Conservation (phyloP, 768 basidiomycete species). For the Gloeopeniophorella convolvens region DNA sequence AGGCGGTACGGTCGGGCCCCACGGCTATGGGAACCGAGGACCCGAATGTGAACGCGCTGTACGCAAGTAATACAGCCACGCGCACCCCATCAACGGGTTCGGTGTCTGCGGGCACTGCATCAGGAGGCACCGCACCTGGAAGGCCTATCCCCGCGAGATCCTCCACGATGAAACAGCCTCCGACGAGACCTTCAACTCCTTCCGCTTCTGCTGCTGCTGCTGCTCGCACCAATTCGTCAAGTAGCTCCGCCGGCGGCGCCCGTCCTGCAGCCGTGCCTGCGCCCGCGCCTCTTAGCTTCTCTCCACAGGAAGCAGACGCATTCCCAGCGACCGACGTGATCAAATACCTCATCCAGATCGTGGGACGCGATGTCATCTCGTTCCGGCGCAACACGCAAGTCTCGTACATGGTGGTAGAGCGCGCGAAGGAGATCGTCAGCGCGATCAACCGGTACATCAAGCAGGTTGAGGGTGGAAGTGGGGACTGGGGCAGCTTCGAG, state of each 20-base stretch:
- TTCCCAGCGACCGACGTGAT: conserved; percentile 16
- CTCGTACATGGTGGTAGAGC: conserved; percentile 18
- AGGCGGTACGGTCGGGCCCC: too few relatives aligned
- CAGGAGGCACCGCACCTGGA: too few relatives aligned
- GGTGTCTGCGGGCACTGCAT: too few relatives aligned
- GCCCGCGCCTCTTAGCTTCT: conserved; percentile 1
- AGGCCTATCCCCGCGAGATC: neutral
- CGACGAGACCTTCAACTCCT: neutral
- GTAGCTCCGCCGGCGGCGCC: neutral
- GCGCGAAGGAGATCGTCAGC: conserved; percentile 17
- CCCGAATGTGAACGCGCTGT: too few relatives aligned
- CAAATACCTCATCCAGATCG: conserved; percentile 16
- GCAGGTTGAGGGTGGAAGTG: conserved; percentile 6
- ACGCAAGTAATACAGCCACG: too few relatives aligned
- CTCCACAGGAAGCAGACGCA: neutral
- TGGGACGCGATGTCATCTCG: conserved; percentile 14
- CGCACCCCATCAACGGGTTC: too few relatives aligned
- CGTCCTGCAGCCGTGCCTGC: too few relatives aligned
- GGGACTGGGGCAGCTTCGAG: conserved; percentile 18
- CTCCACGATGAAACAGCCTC: neutral
- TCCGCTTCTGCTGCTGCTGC: neutral
- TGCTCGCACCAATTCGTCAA: neutral
- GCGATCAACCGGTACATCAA: conserved; percentile 16
- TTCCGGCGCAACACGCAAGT: conserved; percentile 20
- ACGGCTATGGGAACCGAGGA: too few relatives aligned